phyloP scores from a whole-genome alignment of 306 rosid species.

The Neltuma alba region DNA sequence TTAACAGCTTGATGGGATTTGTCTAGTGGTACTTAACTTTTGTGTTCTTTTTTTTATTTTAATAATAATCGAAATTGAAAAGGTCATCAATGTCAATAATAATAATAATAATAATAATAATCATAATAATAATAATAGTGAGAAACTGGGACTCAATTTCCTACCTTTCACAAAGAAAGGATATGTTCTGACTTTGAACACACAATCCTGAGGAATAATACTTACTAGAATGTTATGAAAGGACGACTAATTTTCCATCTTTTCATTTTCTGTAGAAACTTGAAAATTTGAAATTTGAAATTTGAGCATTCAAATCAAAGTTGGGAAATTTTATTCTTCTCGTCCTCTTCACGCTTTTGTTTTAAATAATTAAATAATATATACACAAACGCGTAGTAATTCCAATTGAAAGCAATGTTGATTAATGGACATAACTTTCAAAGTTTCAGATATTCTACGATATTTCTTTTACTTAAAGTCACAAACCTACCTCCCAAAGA shows the following conservation, averaged over 20 bases:
- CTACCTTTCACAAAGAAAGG: slow-evolving; percentile 12
- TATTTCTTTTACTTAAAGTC: slow-evolving; percentile 21
- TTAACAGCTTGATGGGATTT: slow-evolving; percentile 36
- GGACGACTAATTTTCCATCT: not conserved
- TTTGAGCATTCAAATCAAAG: slow-evolving; percentile 13
- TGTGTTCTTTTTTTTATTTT: slow-evolving; percentile 11
- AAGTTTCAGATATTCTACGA: slow-evolving; percentile 27
- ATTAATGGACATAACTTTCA: slow-evolving; percentile 34
- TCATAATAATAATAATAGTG: slow-evolving; percentile 10
- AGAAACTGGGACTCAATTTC: not conserved
- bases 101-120: too few relatives aligned
- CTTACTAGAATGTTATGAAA: slow-evolving; percentile 29
- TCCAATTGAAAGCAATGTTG: slow-evolving; percentile 37
- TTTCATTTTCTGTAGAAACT: not conserved
- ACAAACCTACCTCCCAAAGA: slow-evolving; percentile 31
- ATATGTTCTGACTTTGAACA: slow-evolving; percentile 39
- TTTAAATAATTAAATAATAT: not conserved
- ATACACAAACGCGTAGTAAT: slow-evolving; percentile 11
- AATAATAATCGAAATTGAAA: too few relatives aligned
- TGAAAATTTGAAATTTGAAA: slow-evolving; percentile 2
- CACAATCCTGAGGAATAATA: slow-evolving; percentile 9
- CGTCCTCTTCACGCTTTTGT: not conserved
- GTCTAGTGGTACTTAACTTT: slow-evolving; percentile 7
- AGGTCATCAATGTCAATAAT: too few relatives aligned
- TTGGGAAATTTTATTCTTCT: slow-evolving; percentile 13